These are phyloP conservation scores for Amoebophrya sp. DNA, from an alignment of 169 alveolate genomes.

Conservation along the genomic window DNA sequence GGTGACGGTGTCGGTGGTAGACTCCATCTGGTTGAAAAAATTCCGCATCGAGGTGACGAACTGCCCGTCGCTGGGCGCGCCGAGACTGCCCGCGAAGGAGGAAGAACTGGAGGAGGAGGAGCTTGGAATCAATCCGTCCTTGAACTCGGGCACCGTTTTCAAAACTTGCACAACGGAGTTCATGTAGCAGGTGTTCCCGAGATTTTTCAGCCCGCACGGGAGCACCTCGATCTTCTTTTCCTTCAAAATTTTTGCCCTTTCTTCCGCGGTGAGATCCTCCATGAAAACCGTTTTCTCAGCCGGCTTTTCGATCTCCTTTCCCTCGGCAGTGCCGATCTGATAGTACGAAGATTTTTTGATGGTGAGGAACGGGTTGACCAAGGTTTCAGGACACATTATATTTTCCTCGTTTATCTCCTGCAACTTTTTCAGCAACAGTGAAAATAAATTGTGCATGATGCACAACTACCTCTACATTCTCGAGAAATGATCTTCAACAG, in stretches of 20 bases:
- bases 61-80: neutral
- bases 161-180: constrained; percentile 56
- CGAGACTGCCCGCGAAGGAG: too few species aligned
- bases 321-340: neutral
- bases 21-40: neutral
- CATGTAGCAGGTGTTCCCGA: constrained; percentile 78
- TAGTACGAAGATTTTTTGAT: too few species aligned
- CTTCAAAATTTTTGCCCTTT: neutral
- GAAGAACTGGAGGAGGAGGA: neutral
- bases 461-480: too few species aligned
- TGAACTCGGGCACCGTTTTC: constrained; percentile 11
- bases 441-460: too few species aligned
- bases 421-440: too few species aligned
- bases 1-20: neutral
- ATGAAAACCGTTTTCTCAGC: neutral
- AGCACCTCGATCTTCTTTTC: neutral
- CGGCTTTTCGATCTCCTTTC: neutral
- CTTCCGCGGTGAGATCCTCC: neutral
- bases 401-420: too few species aligned
- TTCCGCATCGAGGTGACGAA: neutral
- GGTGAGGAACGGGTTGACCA: too few species aligned
- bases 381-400: too few species aligned
- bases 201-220: constrained; percentile 65
- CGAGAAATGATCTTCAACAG: too few species aligned
- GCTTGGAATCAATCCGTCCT: neutral